These are phyloP conservation scores for Albophoma yamanashiensis DNA, from an alignment of 2,329 filamentous ascomycete species.

Conservation along the genomic window DNA sequence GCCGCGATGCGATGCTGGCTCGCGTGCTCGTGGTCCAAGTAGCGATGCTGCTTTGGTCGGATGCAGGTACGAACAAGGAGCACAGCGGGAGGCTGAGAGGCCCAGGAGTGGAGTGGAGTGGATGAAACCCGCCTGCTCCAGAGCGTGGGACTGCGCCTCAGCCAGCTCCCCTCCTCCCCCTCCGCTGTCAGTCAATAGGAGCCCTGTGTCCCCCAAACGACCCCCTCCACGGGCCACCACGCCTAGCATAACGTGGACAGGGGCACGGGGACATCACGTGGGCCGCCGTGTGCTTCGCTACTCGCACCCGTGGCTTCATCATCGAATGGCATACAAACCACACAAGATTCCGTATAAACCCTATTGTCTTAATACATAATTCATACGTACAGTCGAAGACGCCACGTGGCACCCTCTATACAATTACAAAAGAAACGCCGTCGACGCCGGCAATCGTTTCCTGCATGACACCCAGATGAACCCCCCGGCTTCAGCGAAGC, in stretches of 20 bases:
- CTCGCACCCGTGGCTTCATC: no score
- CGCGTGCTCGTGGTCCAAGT: background rate
- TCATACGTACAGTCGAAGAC: constrained; percentile 5
- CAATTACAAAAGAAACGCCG: constrained; percentile 1
- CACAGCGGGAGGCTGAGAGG: background rate
- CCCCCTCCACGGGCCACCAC: background rate
- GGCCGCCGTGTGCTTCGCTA: no score
- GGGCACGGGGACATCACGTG: no score
- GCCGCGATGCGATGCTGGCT: constrained; percentile 1
- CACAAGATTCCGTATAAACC: background rate
- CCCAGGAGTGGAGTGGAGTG: background rate
- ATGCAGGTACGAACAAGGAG: background rate
- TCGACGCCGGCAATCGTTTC: constrained; percentile 1
- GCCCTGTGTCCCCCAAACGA: background rate
- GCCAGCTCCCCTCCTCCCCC: background rate
- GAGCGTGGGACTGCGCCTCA: background rate
- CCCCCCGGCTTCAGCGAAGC: constrained; percentile 2
- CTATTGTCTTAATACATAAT: constrained; percentile 1
- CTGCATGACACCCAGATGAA: background rate
- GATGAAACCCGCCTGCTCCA: background rate
- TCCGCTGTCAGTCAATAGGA: background rate
- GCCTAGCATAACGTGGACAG: background rate
- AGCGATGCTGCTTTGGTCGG: background rate
- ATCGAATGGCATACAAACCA: no score
- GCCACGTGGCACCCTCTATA: background rate